Conservation (phyloP, 1,284 basidiomycete species). For the Ustilago loliicola region DNA sequence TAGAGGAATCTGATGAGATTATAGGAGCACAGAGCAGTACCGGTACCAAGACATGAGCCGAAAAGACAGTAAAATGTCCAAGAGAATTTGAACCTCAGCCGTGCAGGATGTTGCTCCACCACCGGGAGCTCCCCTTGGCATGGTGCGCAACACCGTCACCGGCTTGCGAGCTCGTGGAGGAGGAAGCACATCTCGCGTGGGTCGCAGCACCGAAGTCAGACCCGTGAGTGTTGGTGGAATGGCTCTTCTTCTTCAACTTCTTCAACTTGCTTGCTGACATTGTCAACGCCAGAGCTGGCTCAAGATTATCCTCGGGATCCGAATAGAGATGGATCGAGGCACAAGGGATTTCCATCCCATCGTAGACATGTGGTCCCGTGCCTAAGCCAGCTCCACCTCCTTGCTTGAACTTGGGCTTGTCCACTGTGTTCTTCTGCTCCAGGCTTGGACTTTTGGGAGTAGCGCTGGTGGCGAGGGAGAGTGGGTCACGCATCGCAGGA, state of each 20-base stretch:
- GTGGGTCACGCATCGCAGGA: slow-evolving; percentile 8
- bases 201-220: neutral
- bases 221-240: neutral
- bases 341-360: slow-evolving; percentile 60
- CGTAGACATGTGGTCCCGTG: slow-evolving; percentile 53
- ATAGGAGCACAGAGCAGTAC: neutral
- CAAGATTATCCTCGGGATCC: slow-evolving; percentile 52
- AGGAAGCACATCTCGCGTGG: neutral
- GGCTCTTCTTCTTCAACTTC: slow-evolving; percentile 28
- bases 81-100: neutral
- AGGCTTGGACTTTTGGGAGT: neutral
- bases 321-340: slow-evolving; percentile 51
- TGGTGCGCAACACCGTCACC: neutral
- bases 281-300: slow-evolving; percentile 17
- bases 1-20: neutral
- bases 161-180: neutral
- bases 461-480: neutral
- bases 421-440: neutral
- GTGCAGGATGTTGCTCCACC: slow-evolving; percentile 37
- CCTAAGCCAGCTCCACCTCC: slow-evolving; percentile 16
- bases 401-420: neutral
- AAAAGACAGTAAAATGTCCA: neutral
- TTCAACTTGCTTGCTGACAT: slow-evolving; percentile 13
- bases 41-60: neutral
- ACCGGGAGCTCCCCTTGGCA: slow-evolving; percentile 23